Base-by-base conservation (phyloP, 1,284 basidiomycete genomes). In the Rhodotorula glutinis region DNA sequence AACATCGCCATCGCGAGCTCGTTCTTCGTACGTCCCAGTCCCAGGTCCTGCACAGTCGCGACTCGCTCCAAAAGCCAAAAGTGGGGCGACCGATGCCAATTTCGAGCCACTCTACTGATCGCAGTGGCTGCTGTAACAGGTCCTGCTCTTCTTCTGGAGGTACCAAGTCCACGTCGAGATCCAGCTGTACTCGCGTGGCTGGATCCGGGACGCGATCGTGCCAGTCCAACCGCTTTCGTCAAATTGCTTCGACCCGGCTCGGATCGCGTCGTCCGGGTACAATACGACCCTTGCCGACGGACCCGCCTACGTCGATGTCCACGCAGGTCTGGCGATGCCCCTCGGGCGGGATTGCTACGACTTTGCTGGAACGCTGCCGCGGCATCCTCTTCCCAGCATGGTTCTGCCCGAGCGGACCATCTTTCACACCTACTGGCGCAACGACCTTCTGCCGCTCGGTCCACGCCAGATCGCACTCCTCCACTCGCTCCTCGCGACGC, bases 401-500 rank as follows among this genome's bases (percentile, higher is more conserved):
- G 80, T 23, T 81, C 84, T 56, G 79, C 84, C 65, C 82, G 84
- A 58, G 21, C 60, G 56, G 23, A 83, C 84, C 7, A 83, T 85
- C 61, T 93, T 86, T 77, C 92, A 96, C 79, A 89, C 91, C 1
- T 95, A 94, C 77, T 95, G 92, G 92, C 84, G 92, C 17, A 83
- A 83, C 46, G 92, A 96, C 79, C 85, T 96, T 49, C 85, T 85
- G 2, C 82, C 86, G 0, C 88, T 96, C 72, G 85, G 85, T 4
- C 82, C 84, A 56, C 84, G 92, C 25, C 92, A 97, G 77, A 88
- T 91, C 70, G 87, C 85, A 79, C 90, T 93, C 82, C 83, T 97
- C 75, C 88, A 88, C 75, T 90, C 90, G 0, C 92, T 93, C 79
- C 89, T 96, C 73, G 89, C 91, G 4, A 95, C 92, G 10, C 92